These are phyloP conservation scores for Lactifluus hygrophoroides DNA, from an alignment of 768 basidiomycete species.

Conservation along the genomic window DNA sequence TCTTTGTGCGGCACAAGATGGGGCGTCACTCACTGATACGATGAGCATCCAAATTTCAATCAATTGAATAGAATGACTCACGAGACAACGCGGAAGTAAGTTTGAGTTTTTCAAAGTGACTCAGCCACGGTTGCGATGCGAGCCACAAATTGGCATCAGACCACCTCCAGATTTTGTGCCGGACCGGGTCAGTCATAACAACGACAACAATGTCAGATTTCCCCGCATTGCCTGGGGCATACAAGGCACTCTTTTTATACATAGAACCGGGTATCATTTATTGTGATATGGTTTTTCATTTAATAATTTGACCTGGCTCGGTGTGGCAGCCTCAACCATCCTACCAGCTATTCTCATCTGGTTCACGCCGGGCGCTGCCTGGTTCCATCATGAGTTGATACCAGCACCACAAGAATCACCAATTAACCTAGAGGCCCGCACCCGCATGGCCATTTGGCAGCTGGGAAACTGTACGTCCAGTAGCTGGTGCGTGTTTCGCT, in stretches of 20 bases:
- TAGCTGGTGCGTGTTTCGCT: not conserved
- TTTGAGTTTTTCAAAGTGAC: no score
- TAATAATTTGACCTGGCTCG: not conserved
- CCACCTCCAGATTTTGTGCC: no score
- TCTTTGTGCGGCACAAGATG: not conserved
- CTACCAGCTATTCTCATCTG: slow-evolving; percentile 44
- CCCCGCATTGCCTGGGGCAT: slow-evolving; percentile 53
- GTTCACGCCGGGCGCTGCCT: slow-evolving; percentile 49
- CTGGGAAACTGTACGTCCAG: slow-evolving; percentile 49
- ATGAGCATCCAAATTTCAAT: no score
- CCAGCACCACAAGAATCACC: slow-evolving; percentile 34
- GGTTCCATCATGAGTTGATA: slow-evolving; percentile 62
- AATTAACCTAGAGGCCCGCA: slow-evolving; percentile 38
- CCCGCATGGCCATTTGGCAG: slow-evolving; percentile 58
- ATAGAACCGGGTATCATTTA: slow-evolving; percentile 46
- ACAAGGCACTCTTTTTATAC: slow-evolving; percentile 54
- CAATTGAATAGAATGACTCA: no score
- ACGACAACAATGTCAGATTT: slow-evolving; percentile 31
- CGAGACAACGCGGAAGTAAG: no score
- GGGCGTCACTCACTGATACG: not conserved
- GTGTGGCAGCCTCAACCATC: slow-evolving; percentile 40
- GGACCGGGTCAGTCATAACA: no score
- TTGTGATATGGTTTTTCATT: not conserved
- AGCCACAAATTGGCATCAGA: no score
- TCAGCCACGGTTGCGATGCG: no score